A percentile compares a stretch with the other conserved stretches of the same genome.
phyloP scores from a whole-genome alignment of 1,139 yeast genomes.

The Blastobotrys malaysiensis region DNA sequence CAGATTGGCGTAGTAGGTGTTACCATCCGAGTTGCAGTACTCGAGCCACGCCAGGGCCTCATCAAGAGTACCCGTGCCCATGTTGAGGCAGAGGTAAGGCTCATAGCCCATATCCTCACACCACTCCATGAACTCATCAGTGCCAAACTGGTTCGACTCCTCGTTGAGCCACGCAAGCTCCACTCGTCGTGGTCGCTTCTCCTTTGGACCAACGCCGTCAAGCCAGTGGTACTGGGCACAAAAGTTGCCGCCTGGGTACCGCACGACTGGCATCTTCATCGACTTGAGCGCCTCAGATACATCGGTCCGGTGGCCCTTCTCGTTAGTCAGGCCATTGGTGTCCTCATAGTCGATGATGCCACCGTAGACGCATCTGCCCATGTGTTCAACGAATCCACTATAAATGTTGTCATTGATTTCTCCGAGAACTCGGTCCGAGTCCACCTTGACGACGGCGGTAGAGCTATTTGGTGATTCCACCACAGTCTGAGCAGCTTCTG shows the following conservation, averaged over 20 bases:
- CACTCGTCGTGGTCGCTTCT: slow-evolving; percentile 31
- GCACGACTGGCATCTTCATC: slow-evolving; percentile 33
- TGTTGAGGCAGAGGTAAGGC: slow-evolving; percentile 34
- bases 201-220: slow-evolving; percentile 35
- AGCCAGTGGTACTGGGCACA: slow-evolving; percentile 35
- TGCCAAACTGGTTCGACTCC: slow-evolving; percentile 34
- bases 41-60: slow-evolving; percentile 37
- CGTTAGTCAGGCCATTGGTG: slow-evolving; percentile 24
- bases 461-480: slow-evolving; percentile 1
- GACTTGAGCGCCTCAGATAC: slow-evolving; percentile 32
- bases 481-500: slow-evolving; percentile 7
- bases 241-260: slow-evolving; percentile 38
- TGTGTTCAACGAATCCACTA: slow-evolving; percentile 35
- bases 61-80: slow-evolving; percentile 37
- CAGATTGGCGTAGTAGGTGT: slow-evolving; percentile 32
- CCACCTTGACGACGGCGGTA: slow-evolving; percentile 18
- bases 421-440: slow-evolving; percentile 22
- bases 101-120: slow-evolving; percentile 30
- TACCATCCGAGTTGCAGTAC: slow-evolving; percentile 32
- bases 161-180: slow-evolving; percentile 35
- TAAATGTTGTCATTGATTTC: slow-evolving; percentile 31
- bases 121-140: slow-evolving; percentile 37
- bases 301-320: slow-evolving; percentile 31
- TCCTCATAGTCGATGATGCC: slow-evolving; percentile 33
- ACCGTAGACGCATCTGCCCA: slow-evolving; percentile 36